Percentiles rank a stretch among this genome's conserved stretches.
Evolutionary conservation across 2,329 filamentous ascomycete genomes (phyloP).

Genomic region (Alternaria sp.): DNA sequence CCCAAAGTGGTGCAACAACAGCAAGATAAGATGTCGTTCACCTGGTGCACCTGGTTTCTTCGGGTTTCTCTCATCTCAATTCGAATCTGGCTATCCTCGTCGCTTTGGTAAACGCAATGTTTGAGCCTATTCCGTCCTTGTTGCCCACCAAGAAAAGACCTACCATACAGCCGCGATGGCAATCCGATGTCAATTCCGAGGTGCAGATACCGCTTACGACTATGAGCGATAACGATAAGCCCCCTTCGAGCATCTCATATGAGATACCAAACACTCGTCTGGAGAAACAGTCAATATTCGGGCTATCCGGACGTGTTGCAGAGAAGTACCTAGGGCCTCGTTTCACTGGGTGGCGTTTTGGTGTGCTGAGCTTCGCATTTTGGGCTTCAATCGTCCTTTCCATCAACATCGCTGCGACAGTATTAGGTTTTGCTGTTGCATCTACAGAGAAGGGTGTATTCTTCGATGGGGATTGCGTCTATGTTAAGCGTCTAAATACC

Average conservation of each 20-base stretch:
- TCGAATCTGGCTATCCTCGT: neutral
- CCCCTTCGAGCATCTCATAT: neutral
- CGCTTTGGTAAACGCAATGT: neutral
- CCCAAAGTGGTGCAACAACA: neutral
- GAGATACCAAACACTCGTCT: neutral
- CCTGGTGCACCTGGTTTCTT: neutral
- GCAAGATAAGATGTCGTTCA: neutral
- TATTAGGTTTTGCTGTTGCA: neutral
- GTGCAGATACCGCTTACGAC: neutral
- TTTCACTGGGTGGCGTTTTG: conserved; percentile 25
- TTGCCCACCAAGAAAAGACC: neutral
- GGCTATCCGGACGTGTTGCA: neutral
- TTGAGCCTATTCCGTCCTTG: neutral
- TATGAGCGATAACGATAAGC: no score
- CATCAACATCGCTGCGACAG: neutral
- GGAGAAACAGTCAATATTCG: neutral
- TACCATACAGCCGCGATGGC: neutral
- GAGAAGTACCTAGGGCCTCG: conserved; percentile 10
- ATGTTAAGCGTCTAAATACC: neutral
- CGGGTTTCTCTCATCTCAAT: neutral
- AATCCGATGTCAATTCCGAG: neutral
- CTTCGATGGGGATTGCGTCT: no score
- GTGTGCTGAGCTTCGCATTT: conserved; percentile 20
- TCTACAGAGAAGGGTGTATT: no score
- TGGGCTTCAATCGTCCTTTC: conserved; percentile 5